Evolutionary conservation across 2,329 filamentous ascomycete genomes (phyloP).

Genomic region (Pestalotiopsis sp.): DNA sequence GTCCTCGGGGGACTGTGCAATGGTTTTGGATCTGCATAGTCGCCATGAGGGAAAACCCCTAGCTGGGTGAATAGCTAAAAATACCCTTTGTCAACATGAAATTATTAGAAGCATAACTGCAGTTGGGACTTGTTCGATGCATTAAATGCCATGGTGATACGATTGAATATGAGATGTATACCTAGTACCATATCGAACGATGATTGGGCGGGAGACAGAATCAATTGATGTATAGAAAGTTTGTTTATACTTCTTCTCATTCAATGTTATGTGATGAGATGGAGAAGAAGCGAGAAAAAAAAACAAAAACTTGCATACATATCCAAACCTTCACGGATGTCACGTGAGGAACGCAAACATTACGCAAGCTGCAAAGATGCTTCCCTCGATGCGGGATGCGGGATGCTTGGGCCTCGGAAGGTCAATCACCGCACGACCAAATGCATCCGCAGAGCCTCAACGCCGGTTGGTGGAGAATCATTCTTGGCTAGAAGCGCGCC

Average conservation of each 20-base stretch:
- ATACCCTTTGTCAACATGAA: not conserved
- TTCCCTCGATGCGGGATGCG: not conserved
- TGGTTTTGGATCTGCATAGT: not conserved
- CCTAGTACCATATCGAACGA: too few relatives aligned
- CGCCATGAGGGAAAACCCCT: not conserved
- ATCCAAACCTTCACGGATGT: too few relatives aligned
- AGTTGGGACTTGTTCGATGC: not conserved
- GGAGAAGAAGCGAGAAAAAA: too few relatives aligned
- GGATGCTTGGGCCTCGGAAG: not conserved
- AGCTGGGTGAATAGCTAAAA: not conserved
- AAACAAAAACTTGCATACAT: too few relatives aligned
- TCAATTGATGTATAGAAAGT: too few relatives aligned
- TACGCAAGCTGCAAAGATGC: not conserved
- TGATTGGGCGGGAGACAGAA: too few relatives aligned
- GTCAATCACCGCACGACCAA: not conserved
- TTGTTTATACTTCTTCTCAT: too few relatives aligned
- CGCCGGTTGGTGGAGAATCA: slow-evolving; percentile 11
- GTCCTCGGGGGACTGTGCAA: not conserved
- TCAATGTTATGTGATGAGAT: too few relatives aligned
- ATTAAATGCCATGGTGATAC: too few relatives aligned
- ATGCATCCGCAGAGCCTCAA: slow-evolving; percentile 3
- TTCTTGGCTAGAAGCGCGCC: not conserved
- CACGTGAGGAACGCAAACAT: too few relatives aligned
- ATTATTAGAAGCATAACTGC: not conserved
- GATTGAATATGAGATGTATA: too few relatives aligned